Base-by-base conservation (phyloP, 2,329 filamentous ascomycete genomes). In the Colletotrichum orchidophilum region DNA sequence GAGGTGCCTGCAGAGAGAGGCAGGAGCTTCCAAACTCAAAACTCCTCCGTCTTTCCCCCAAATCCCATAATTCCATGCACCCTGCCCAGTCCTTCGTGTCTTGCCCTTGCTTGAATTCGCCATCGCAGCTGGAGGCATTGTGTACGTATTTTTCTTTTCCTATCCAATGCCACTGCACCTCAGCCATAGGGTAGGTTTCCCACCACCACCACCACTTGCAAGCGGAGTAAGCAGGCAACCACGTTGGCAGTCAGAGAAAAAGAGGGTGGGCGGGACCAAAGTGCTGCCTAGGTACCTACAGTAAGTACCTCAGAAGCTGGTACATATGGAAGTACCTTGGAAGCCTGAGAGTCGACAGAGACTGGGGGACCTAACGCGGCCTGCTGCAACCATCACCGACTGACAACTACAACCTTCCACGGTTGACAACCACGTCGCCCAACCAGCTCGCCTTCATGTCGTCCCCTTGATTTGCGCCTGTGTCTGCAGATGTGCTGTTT, bases 71-170 rank as follows among this genome's bases (percentile, higher is more conserved):
- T 24, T 55, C n/a, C 59, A 24, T 53, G 13, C 39, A 33, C 27
- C 27, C 54, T 52, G 35, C 3, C n/a, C n/a, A n/a, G n/a, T 21
- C 21, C 54, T 39, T 42, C 12, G 31, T 18, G 54, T 9, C 13
- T 13, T 33, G n/a, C 33, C 55, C 33, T 27, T 59, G 33, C 55
- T 26, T 59, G 11, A 6, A 24, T 26, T 26, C 24, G 49, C 49
- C 49, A 52, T 24, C 6, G 24, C 49, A 9, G 49, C 49, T n/a
- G 21, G 39, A 46, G 39, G 21, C 39, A 46, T 46, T 21, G 39
- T 46, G 8, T 21, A 46, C 18, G 39, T 46, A 46, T 42, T 6
- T 60, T 60, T 35, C 66, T 70, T 70, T 66, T 54, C 33, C n/a
- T 35, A 54, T 26, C 66, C 59, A 59, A 39, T 21, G 12, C 13